Conservation (phyloP, 176 grass and related monocot genomes). For the Aegilops umbellulata region DNA sequence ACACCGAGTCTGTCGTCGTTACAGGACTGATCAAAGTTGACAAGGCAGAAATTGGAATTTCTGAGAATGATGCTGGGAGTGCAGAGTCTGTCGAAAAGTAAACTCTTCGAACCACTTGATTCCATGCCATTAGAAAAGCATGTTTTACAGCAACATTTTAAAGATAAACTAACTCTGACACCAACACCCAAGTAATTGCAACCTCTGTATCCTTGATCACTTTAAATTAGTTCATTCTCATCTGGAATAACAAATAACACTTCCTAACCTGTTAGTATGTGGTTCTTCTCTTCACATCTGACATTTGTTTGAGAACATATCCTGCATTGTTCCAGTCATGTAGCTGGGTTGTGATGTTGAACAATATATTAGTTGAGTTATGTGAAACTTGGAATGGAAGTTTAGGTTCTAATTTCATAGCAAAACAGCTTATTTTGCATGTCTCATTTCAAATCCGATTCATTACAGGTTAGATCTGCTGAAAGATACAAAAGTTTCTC, state of each 20-base stretch:
- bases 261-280: neutral
- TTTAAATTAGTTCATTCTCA: constrained; percentile 18
- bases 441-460: constrained; percentile 21
- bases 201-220: neutral
- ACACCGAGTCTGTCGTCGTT: constrained; percentile 46
- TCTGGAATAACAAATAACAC: neutral
- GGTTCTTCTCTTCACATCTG: neutral
- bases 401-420: neutral
- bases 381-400: neutral
- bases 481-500: constrained; percentile 53
- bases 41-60: constrained; percentile 82
- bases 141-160: neutral
- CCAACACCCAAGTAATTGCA: neutral
- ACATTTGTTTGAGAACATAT: neutral
- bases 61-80: constrained; percentile 63
- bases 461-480: constrained; percentile 83
- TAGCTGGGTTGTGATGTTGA: neutral
- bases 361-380: neutral
- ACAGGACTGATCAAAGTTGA: constrained; percentile 78
- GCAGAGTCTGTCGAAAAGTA: constrained; percentile 83
- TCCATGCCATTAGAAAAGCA: neutral
- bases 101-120: constrained; percentile 11
- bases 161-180: neutral
- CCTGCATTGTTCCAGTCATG: neutral
- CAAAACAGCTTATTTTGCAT: constrained; percentile 1